Percentiles rank a stretch among this genome's conserved stretches.
Evolutionary conservation across 2,329 filamentous ascomycete species (phyloP).

Genomic region (Sphaerulina musiva): DNA sequence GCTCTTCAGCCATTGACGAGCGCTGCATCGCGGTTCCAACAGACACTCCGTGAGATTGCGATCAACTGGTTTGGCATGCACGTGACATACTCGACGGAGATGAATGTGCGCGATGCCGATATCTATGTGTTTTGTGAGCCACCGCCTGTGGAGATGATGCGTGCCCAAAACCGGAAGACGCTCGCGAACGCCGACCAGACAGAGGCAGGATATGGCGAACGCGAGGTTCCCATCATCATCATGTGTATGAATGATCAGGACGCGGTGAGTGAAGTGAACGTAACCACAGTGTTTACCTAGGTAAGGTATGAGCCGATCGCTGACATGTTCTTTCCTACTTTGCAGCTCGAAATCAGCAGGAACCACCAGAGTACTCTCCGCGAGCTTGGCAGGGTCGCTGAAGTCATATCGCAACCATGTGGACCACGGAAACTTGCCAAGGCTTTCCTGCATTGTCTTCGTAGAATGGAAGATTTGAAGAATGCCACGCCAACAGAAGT

Average conservation of each 20-base stretch:
- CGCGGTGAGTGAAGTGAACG: slow-evolving; percentile 5
- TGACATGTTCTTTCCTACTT: no score
- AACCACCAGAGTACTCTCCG: slow-evolving; percentile 16
- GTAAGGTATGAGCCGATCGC: no score
- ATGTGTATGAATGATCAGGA: slow-evolving; percentile 34
- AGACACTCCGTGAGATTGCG: slow-evolving; percentile 21
- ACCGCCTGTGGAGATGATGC: slow-evolving; percentile 19
- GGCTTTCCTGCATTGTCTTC: slow-evolving; percentile 31
- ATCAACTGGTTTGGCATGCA: slow-evolving; percentile 24
- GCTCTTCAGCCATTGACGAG: slow-evolving; percentile 1
- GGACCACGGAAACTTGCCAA: slow-evolving; percentile 38
- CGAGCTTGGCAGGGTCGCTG: slow-evolving; percentile 25
- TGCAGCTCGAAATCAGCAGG: slow-evolving; percentile 17
- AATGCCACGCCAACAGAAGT: background rate
- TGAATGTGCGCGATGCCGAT: slow-evolving; percentile 19
- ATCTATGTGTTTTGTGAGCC: slow-evolving; percentile 24
- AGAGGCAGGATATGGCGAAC: background rate
- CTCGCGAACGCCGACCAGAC: background rate
- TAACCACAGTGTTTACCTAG: no score
- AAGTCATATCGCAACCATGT: slow-evolving; percentile 35
- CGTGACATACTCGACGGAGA: slow-evolving; percentile 12
- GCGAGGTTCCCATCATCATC: slow-evolving; percentile 30
- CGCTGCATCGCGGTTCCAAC: slow-evolving; percentile 16
- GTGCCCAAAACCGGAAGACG: slow-evolving; percentile 10
- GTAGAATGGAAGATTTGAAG: slow-evolving; percentile 19